Base-by-base conservation (phyloP, 352 stramenopile genomes). In the Globisporangium nagaii region DNA sequence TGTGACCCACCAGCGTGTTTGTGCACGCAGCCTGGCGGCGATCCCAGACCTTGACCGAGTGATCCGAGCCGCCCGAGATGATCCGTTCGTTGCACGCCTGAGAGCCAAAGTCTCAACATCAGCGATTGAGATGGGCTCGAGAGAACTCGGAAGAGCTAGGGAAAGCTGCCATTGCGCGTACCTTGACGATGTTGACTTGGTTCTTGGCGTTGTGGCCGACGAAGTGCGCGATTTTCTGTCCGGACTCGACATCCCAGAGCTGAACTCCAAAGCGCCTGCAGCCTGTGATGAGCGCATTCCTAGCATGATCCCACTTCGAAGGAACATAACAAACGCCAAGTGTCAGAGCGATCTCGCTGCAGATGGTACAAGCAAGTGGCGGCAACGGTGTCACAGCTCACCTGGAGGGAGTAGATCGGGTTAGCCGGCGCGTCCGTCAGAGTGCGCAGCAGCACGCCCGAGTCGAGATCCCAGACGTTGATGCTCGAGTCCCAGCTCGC, bases 11-110 rank as follows among this genome's bases (percentile, higher is more conserved):
- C 2, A 71, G 39, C 9, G 63, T 71, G 50, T 13, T 43, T 3
- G 42, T 30, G 17, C 53, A 68, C 3, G 63, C 25, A 12, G 24
- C n/a, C 20, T 70, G 53, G 19, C 63, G 59, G 1, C 63, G 63
- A 42, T 71, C 63, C 63, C 63, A 71, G 22, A 71, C 15, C 46
- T 71, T 71, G 42, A 71, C 55, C 2, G 63, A 55, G 19, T 66
- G 53, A 28, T 71, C 59, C 0, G 59, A 67, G 10, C 63, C 53
- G 24, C 63, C 63, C 13, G 57, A 63, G 20, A 70, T 25, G n/a
- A 70, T 35, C 3, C 48, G 34, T 3, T 56, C 48, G 17, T 31
- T 40, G 22, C 43, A 60, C 4, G 58, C 52, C 62, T 70, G 25
- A 22, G 4, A 24, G 10, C n/a, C n/a, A 24, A 43, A 43, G 37